Evolutionary conservation across 768 basidiomycete genomes (phyloP), one percentile per base, ranked within the genome.

Genomic region (Dioszegia aurantiaca): DNA sequence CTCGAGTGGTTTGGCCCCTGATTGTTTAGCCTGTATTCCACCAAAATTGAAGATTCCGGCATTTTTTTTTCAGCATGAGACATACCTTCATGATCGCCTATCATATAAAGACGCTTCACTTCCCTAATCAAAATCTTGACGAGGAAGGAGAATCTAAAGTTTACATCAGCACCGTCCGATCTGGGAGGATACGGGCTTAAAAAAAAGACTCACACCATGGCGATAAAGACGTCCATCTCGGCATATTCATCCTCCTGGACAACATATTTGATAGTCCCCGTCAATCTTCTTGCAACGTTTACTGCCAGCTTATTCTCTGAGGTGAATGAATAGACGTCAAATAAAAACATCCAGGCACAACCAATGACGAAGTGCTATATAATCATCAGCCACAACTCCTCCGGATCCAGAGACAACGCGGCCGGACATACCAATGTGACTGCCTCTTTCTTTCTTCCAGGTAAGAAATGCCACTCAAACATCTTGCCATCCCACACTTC

Each of bases 361-460:
- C 71, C 71, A 11, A 73, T 46, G 16, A 73, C 59, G 58, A 73
- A 73, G 44, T 73, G 71, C 70, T 72, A 14, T 27, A 23, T 12
- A 47, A n/a, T n/a, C 23, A 41, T 56, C 46, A 55, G 39, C 49
- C 19, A 17, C 3, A 21, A 45, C 16, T 24, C 12, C 44, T n/a
- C n/a, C n/a, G n/a, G n/a, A n/a, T n/a, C n/a, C n/a, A n/a, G n/a
- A n/a, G n/a, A n/a, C 14, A 24, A 21, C 17, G 19, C 17, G 14
- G 23, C 1, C 5, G 4, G 12, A 63, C 70, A 59, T 28, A 72
- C 70, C 58, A 69, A 31, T 3, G 58, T 61, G 9, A 62, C 44
- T 4, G 64, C 26, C 21, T 69, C 68, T 54, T 64, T 63, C 37
- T 58, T 68, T 10, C 48, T 36, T 39, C 49, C 55, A 19, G 47